Conservation (phyloP, 176 grass and related monocot species). For the Musa troglodytarum region DNA sequence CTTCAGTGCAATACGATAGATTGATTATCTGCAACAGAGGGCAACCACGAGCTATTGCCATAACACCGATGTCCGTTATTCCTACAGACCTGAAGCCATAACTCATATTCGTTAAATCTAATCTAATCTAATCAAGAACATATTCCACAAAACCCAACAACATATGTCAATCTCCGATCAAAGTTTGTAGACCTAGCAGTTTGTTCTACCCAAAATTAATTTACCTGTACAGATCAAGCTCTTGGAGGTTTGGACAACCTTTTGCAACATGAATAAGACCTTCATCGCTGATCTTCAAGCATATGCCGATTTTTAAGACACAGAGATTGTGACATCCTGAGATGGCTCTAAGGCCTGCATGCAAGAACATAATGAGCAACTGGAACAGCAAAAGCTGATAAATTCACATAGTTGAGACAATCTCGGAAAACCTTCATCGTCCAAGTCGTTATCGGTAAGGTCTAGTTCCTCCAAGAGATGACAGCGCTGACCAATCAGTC, state of each 20-base stretch:
- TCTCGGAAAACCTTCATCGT: constrained; percentile 57
- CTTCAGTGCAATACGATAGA: constrained; percentile 35
- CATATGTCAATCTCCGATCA: not conserved
- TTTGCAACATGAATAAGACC: constrained; percentile 51
- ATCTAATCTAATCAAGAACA: not conserved
- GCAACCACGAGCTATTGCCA: constrained; percentile 47
- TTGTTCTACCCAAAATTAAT: not conserved
- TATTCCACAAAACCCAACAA: not conserved
- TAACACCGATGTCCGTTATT: constrained; percentile 57
- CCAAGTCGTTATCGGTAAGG: constrained; percentile 75
- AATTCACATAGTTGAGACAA: not conserved
- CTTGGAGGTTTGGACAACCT: constrained; percentile 45
- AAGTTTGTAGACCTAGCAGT: not conserved
- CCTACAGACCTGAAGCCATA: constrained; percentile 38
- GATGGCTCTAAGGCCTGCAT: constrained; percentile 55
- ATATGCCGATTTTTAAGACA: constrained; percentile 73
- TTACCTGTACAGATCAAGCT: constrained; percentile 75
- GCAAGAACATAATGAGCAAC: constrained; percentile 4
- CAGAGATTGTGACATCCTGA: constrained; percentile 46
- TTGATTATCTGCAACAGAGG: constrained; percentile 51
- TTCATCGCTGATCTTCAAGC: constrained; percentile 60
- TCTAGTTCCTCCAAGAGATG: constrained; percentile 54
- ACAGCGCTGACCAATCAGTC: constrained; percentile 51
- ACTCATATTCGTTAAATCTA: not conserved
- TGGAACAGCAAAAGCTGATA: not conserved